These are phyloP conservation scores for Coniosporium apollinis DNA, from an alignment of 495 filamentous ascomycete species.

Conservation along the genomic window DNA sequence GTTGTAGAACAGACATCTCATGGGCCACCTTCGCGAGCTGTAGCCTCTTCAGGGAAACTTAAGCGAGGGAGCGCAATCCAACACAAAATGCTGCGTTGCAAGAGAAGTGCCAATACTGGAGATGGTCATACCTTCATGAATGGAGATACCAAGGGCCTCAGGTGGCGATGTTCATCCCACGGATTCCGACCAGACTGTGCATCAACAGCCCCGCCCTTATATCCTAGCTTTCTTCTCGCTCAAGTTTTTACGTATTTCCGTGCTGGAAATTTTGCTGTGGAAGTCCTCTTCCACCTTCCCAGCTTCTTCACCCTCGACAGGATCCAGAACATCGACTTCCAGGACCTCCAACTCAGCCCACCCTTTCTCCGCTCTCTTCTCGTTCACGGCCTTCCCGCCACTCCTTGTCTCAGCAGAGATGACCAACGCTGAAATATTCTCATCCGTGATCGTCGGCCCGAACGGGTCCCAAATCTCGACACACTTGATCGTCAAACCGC, in stretches of 20 bases:
- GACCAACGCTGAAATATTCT: slow-evolving; percentile 61
- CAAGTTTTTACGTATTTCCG: slow-evolving; percentile 14
- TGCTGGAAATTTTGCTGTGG: slow-evolving; percentile 74
- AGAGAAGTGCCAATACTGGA: too few relatives aligned
- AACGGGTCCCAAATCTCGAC: slow-evolving; percentile 78
- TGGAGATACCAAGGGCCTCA: too few relatives aligned
- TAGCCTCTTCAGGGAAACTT: too few relatives aligned
- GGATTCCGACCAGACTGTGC: too few relatives aligned
- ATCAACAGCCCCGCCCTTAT: too few relatives aligned
- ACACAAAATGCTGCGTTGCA: too few relatives aligned
- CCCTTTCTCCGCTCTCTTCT: slow-evolving; percentile 56
- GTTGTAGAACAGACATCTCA: too few relatives aligned
- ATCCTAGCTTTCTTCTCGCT: too few relatives aligned
- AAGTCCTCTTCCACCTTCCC: slow-evolving; percentile 36
- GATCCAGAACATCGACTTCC: slow-evolving; percentile 81
- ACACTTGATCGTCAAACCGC: slow-evolving; percentile 42
- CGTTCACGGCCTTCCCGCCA: slow-evolving; percentile 72
- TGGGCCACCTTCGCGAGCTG: too few relatives aligned
- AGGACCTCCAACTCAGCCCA: slow-evolving; percentile 66
- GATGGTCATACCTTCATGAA: too few relatives aligned
- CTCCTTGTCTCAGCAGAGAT: slow-evolving; percentile 79
- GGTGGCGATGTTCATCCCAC: too few relatives aligned
- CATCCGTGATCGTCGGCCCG: slow-evolving; percentile 79
- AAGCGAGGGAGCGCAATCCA: too few relatives aligned
- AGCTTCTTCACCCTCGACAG: slow-evolving; percentile 37